Conservation (phyloP, 768 basidiomycete species). For the Boletus vermiculosoides region DNA sequence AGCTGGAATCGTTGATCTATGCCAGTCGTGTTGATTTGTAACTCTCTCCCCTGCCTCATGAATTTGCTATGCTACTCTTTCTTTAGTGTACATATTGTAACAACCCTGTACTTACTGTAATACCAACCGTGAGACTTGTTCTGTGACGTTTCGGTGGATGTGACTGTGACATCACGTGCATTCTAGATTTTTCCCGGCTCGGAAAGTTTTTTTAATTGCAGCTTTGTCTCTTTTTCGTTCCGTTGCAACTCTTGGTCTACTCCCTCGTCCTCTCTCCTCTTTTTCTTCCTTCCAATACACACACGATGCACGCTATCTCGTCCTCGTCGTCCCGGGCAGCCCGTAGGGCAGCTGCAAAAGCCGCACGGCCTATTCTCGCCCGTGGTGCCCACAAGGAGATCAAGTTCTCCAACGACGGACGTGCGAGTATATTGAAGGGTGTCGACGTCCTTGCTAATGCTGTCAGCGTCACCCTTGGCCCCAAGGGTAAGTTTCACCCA, state of each 20-base stretch:
- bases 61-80: too few species aligned
- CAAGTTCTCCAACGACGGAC: conserved; percentile 93
- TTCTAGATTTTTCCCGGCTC: conserved; percentile 35
- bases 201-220: conserved; percentile 27
- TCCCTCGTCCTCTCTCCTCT: neutral
- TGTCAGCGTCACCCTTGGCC: conserved; percentile 93
- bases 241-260: neutral
- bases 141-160: neutral
- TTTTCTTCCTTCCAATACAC: conserved; percentile 17
- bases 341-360: conserved; percentile 63
- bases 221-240: neutral
- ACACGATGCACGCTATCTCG: conserved; percentile 69
- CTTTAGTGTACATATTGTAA: too few species aligned
- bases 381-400: conserved; percentile 94
- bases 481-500: conserved; percentile 68
- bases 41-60: neutral
- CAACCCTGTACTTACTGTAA: too few species aligned
- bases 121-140: too few species aligned
- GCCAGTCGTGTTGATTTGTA: conserved; percentile 7
- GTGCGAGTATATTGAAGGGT: conserved; percentile 90
- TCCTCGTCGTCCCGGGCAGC: conserved; percentile 61
- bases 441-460: conserved; percentile 97
- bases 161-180: conserved; percentile 18
- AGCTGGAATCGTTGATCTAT: conserved; percentile 10
- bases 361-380: conserved; percentile 50